These are phyloP conservation scores for Eucalyptus sp. DNA, from an alignment of 345 rosid genomes.

Conservation along the genomic window DNA sequence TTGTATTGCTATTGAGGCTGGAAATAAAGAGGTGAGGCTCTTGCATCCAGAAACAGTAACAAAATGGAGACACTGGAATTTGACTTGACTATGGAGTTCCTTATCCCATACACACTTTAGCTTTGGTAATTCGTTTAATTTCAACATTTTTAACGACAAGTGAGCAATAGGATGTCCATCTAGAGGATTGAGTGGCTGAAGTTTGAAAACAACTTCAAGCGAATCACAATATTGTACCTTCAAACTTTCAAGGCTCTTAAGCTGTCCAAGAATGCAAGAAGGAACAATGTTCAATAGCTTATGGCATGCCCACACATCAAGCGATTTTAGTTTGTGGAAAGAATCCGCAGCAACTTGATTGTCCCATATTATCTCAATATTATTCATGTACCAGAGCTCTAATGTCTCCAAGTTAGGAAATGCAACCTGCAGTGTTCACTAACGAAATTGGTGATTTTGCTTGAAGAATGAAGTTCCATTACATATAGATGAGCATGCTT, in stretches of 20 bases:
- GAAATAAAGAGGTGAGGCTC: background rate
- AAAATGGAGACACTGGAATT: background rate
- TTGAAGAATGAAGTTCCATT: background rate
- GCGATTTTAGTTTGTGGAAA: background rate
- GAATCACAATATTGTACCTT: accelerated
- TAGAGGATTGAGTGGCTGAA: background rate
- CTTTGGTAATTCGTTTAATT: accelerated
- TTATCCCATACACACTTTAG: background rate
- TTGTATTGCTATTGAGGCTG: accelerated
- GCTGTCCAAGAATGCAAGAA: background rate
- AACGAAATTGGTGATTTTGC: accelerated
- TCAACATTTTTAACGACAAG: accelerated
- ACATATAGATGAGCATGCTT: background rate
- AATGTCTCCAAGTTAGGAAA: background rate
- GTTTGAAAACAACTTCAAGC: background rate
- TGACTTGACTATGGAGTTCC: background rate
- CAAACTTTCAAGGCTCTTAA: background rate
- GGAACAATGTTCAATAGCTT: background rate
- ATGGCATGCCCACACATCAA: accelerated
- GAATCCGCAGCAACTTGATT: background rate
- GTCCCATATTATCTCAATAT: background rate
- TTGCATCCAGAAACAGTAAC: accelerated
- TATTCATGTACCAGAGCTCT: accelerated
- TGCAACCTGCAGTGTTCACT: background rate
- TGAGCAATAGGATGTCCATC: background rate